Percentiles rank a stretch among this genome's conserved stretches.
Evolutionary conservation across 768 basidiomycete genomes (phyloP).

Genomic region (Paxillus rubicundulus): DNA sequence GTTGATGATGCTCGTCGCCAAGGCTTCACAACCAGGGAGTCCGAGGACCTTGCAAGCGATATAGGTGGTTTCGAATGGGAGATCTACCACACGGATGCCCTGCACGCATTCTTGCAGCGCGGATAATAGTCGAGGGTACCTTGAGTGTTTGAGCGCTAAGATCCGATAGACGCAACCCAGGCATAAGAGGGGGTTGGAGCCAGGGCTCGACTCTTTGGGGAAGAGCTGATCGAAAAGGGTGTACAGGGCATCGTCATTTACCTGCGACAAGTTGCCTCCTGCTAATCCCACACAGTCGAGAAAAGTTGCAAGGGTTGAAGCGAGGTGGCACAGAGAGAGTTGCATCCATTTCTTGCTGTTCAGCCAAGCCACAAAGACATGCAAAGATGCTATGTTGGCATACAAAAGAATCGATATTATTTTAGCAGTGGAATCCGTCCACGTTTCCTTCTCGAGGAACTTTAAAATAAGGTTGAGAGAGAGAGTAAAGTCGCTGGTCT

Average conservation of each 20-base stretch:
- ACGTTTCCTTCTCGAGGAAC: slow-evolving; percentile 42
- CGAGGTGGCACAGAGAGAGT: slow-evolving; percentile 26
- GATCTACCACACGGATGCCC: slow-evolving; percentile 20
- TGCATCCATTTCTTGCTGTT: slow-evolving; percentile 16
- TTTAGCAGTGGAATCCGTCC: slow-evolving; percentile 43
- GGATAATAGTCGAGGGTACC: slow-evolving; percentile 15
- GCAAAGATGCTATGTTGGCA: slow-evolving; percentile 25
- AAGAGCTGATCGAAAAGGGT: slow-evolving; percentile 29
- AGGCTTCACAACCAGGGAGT: slow-evolving; percentile 22
- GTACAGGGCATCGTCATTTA: slow-evolving; percentile 29
- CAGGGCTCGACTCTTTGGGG: neutral
- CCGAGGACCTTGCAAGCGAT: slow-evolving; percentile 32
- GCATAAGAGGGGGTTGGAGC: neutral
- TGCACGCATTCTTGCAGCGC: slow-evolving; percentile 29
- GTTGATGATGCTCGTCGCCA: slow-evolving; percentile 38
- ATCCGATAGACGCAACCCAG: slow-evolving; percentile 32
- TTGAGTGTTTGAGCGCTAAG: slow-evolving; percentile 23
- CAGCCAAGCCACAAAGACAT: slow-evolving; percentile 42
- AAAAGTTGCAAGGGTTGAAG: slow-evolving; percentile 44
- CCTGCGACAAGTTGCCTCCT: slow-evolving; percentile 15
- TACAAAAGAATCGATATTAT: slow-evolving; percentile 48
- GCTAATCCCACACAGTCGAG: slow-evolving; percentile 38
- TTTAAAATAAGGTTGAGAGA: slow-evolving; percentile 27
- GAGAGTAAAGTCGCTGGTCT: neutral
- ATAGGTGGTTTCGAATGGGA: slow-evolving; percentile 31